Evolutionary conservation across 345 rosid genomes (phyloP), one percentile per base, ranked within the genome.

Genomic region (Cardamine resedifolia): DNA sequence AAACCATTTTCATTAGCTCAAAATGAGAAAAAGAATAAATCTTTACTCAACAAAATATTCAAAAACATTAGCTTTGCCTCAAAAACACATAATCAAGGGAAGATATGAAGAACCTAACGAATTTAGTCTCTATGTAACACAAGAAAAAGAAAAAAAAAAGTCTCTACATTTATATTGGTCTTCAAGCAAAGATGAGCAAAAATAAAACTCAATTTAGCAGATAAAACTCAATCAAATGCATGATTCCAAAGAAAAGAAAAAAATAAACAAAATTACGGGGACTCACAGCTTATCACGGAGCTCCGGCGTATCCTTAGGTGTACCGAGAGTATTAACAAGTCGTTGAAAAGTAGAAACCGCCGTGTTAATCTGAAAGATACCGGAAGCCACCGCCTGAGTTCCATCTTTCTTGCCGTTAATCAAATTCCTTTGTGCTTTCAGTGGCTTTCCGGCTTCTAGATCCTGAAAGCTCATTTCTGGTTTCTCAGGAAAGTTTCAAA

Each of bases 231-330:
- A 36, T 21, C 23, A 36, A 51, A n/a, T 51, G 24, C 38, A 67
- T 36, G 26, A 24, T 20, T 21, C 47, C 26, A 66, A 2, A 8
- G 10, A 21, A 26, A 18, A 12, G n/a, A n/a, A n/a, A n/a, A n/a
- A n/a, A n/a, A n/a, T n/a, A 0, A 7, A 0, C 1, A 53, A 16
- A 44, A 71, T 38, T 16, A 48, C 6, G n/a, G n/a, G 2, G 23
- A 59, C 96, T 85, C 76, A 93, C 98, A 93, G 85, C 85, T 87
- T 93, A 72, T 93, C 90, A 41, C 97, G 96, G 66, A 90, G 97
- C 74, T 86, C 97, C 7, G 90, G 88, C 31, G 94, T 89, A 71
- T 93, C 98, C 80, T 86, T 90, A 30, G 98, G 97, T 7, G 96
- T 93, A 5, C 98, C 96, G 47, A 90, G 94, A 73, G 94, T 85